These are phyloP conservation scores for Leishmania gerbilli DNA, from an alignment of 208 protist species.

Conservation along the genomic window DNA sequence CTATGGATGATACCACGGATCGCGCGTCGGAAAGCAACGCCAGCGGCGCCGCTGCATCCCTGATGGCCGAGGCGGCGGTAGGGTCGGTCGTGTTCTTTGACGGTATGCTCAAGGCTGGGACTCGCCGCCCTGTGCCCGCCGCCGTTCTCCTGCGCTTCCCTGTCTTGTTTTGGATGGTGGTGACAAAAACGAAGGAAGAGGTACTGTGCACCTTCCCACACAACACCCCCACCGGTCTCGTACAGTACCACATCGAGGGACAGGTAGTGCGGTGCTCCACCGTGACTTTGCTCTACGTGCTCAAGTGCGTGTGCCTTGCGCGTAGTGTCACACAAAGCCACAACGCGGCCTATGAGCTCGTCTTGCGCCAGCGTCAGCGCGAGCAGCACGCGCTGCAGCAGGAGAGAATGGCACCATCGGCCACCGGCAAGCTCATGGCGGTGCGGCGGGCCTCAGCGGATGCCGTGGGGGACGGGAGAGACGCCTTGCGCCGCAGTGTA, in stretches of 20 bases:
- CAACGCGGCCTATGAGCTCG: conserved; percentile 69
- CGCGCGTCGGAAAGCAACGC: background rate
- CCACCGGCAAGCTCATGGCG: background rate
- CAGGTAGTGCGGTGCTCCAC: conserved; percentile 63
- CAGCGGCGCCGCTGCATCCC: background rate
- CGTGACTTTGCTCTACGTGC: conserved; percentile 64
- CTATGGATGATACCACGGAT: background rate
- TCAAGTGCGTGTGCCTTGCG: conserved; percentile 71
- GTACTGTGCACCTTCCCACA: conserved; percentile 78
- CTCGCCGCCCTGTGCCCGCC: conserved; percentile 41
- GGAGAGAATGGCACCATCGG: conserved; percentile 10
- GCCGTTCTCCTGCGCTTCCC: conserved; percentile 54
- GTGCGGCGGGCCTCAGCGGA: background rate
- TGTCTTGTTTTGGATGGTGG: conserved; percentile 66
- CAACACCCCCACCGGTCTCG: conserved; percentile 50
- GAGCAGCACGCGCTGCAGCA: conserved; percentile 22
- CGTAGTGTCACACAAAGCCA: conserved; percentile 61
- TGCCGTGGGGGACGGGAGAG: background rate
- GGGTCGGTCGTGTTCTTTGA: conserved; percentile 58
- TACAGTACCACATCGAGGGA: conserved; percentile 82
- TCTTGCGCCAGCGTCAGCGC: conserved; percentile 39
- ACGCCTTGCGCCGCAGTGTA: no score
- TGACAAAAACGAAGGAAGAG: conserved; percentile 36
- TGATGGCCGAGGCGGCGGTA: conserved; percentile 1
- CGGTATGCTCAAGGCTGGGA: conserved; percentile 37